These are phyloP conservation scores for Trifolium dubium DNA, from an alignment of 306 rosid species.

Conservation along the genomic window DNA sequence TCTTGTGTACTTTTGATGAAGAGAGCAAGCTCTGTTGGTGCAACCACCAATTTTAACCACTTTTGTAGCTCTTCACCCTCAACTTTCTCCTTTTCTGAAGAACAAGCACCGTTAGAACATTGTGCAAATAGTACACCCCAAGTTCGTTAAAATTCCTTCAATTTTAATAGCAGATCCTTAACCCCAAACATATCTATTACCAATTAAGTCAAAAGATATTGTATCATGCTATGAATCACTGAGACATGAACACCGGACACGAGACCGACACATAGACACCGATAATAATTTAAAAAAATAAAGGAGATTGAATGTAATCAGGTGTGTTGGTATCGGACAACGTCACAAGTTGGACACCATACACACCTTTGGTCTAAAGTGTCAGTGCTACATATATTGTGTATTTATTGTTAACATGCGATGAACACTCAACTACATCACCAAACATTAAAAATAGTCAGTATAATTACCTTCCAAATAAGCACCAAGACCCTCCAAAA, in stretches of 20 bases:
- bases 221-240: neutral
- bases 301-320: too few species aligned
- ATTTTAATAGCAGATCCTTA: constrained; percentile 10
- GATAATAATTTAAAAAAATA: too few species aligned
- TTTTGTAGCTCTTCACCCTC: constrained; percentile 90
- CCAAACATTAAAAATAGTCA: neutral
- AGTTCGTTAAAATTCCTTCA: constrained; percentile 12
- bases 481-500: constrained; percentile 95
- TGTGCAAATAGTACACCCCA: constrained; percentile 25
- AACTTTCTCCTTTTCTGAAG: constrained; percentile 84
- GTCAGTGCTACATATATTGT: neutral
- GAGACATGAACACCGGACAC: too few species aligned
- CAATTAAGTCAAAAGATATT: constrained; percentile 1
- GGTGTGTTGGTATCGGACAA: too few species aligned
- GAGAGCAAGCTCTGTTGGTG: constrained; percentile 72
- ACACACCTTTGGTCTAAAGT: neutral
- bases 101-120: constrained; percentile 48
- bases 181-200: neutral
- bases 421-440: constrained; percentile 11
- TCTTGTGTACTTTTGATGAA: constrained; percentile 67
- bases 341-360: too few species aligned
- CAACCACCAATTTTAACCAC: constrained; percentile 88
- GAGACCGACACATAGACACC: too few species aligned
- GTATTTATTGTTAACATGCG: neutral
- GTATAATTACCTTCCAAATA: constrained; percentile 74